Percentiles rank a stretch among this genome's conserved stretches.
These are phyloP conservation scores for Pterocarpus macrocarpus DNA, from an alignment of 306 rosid species.

Conservation along the genomic window DNA sequence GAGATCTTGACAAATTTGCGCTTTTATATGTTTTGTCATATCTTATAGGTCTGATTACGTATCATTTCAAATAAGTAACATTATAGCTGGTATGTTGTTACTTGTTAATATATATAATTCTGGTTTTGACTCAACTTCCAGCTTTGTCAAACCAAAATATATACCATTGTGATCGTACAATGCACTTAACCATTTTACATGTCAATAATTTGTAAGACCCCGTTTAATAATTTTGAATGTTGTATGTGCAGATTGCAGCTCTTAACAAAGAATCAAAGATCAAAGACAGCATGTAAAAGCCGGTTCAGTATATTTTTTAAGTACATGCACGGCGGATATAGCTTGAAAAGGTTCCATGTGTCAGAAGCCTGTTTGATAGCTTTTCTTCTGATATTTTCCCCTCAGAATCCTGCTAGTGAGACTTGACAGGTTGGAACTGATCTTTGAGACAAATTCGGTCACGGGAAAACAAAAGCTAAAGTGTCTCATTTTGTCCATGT, in stretches of 20 bases:
- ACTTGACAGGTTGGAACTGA: conserved; percentile 57
- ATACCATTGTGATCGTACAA: not conserved
- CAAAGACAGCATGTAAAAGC: conserved; percentile 39
- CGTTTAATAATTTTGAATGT: conserved; percentile 39
- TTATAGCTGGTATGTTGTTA: not conserved
- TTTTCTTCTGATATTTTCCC: conserved; percentile 25
- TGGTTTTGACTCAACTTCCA: conserved; percentile 33
- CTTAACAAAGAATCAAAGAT: not conserved
- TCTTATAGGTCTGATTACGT: conserved; percentile 32
- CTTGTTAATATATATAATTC: not conserved
- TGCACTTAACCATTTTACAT: not conserved
- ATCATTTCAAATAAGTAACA: not conserved
- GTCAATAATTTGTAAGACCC: not conserved
- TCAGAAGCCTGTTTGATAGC: conserved; percentile 53
- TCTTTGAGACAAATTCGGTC: conserved; percentile 51
- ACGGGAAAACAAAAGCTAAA: conserved; percentile 36
- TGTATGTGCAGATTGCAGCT: conserved; percentile 25
- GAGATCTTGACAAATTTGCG: conserved; percentile 37
- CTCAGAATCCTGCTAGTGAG: conserved; percentile 43
- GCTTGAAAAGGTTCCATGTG: conserved; percentile 51
- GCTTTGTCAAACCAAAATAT: conserved; percentile 38
- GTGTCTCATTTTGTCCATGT: conserved; percentile 24
- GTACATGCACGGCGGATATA: conserved; percentile 8
- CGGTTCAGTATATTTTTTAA: conserved; percentile 45
- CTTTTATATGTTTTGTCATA: conserved; percentile 17